Conservation (phyloP, 2,329 filamentous ascomycete genomes). For the Neonectria faginata region DNA sequence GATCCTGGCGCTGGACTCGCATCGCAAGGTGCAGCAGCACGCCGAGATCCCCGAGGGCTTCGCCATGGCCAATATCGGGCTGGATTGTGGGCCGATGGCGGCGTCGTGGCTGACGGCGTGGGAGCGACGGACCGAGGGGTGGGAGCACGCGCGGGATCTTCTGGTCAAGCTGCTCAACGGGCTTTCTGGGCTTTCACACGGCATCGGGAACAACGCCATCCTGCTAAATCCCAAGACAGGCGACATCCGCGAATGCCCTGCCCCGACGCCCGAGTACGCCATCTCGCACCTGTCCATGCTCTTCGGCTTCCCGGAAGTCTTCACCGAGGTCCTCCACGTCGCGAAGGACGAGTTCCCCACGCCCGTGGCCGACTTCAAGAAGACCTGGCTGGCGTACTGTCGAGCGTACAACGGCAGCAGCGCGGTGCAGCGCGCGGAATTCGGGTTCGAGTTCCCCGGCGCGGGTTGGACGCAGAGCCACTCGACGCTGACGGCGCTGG, state of each 20-base stretch:
- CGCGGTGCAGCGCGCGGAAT: slow-evolving; percentile 29
- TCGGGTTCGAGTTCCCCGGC: slow-evolving; percentile 33
- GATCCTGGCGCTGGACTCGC: slow-evolving; percentile 30
- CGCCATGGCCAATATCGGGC: slow-evolving; percentile 37
- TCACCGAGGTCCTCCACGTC: slow-evolving; percentile 29
- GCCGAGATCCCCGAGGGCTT: slow-evolving; percentile 29
- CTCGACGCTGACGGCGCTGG: slow-evolving; percentile 33
- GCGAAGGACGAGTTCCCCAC: slow-evolving; percentile 26
- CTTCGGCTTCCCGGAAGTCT: slow-evolving; percentile 34
- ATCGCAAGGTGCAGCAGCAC: slow-evolving; percentile 35
- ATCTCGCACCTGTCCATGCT: slow-evolving; percentile 37
- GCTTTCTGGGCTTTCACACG: slow-evolving; percentile 20
- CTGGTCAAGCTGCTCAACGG: slow-evolving; percentile 30
- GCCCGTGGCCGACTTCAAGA: slow-evolving; percentile 18
- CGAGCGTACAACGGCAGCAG: slow-evolving; percentile 31
- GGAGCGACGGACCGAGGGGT: slow-evolving; percentile 30
- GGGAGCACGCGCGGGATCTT: slow-evolving; percentile 24
- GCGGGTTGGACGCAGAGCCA: slow-evolving; percentile 34
- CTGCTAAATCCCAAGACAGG: slow-evolving; percentile 33
- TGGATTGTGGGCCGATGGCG: slow-evolving; percentile 35
- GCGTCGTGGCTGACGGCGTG: slow-evolving; percentile 35
- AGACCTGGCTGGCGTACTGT: slow-evolving; percentile 33
- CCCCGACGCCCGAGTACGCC: slow-evolving; percentile 28
- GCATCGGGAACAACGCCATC: slow-evolving; percentile 34
- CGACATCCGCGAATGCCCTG: slow-evolving; percentile 35